Evolutionary conservation across 225 moss, liverwort and hornwort species (phyloP).

Genomic region (Thuidium tamariscinum): DNA sequence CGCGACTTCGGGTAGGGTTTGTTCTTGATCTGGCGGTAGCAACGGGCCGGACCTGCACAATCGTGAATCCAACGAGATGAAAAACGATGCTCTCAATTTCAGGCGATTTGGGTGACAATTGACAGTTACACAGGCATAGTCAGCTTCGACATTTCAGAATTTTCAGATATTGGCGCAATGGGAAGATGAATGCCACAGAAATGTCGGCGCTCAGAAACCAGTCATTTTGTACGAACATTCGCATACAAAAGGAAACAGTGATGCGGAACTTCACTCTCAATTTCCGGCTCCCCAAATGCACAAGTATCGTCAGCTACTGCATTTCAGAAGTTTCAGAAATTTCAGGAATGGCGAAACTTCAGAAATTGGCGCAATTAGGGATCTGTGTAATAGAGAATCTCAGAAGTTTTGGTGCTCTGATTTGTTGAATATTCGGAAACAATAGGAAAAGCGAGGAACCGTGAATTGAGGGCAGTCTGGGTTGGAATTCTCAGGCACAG

Average conservation of each 20-base stretch:
- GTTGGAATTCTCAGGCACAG: neutral
- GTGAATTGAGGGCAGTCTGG: neutral
- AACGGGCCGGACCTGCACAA: slow-evolving; percentile 37
- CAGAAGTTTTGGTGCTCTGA: neutral
- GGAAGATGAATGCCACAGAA: neutral
- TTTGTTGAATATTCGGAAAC: neutral
- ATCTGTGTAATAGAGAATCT: neutral
- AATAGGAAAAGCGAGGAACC: neutral
- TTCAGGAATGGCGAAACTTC: neutral
- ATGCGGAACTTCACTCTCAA: neutral
- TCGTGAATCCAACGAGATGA: neutral
- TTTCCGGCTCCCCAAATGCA: neutral
- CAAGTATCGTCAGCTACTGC: too few species aligned
- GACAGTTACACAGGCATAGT: neutral
- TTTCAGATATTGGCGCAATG: neutral
- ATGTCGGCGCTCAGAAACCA: neutral
- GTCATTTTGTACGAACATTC: neutral
- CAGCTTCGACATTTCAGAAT: neutral
- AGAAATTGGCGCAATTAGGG: neutral
- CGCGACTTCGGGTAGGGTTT: slow-evolving; percentile 51
- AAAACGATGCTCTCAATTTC: neutral
- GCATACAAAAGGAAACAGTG: neutral
- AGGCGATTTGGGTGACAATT: neutral
- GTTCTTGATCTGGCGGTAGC: slow-evolving; percentile 52
- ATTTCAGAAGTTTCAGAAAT: too few species aligned